These are phyloP conservation scores for Auricularia heimuer DNA, from an alignment of 768 basidiomycete species.

Conservation along the genomic window DNA sequence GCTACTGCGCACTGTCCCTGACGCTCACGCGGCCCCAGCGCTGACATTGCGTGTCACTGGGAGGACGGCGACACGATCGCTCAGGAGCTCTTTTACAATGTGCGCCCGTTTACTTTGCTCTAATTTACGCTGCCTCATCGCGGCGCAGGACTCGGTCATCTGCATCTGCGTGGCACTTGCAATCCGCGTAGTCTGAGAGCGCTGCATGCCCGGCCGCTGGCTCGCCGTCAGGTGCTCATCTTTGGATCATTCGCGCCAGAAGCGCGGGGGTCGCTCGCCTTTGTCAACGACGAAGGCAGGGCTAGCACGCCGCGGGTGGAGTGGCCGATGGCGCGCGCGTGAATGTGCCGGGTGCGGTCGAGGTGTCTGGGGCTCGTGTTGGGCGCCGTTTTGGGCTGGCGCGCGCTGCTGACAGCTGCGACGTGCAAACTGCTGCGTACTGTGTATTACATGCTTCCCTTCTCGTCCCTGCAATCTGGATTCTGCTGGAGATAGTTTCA, in stretches of 20 bases:
- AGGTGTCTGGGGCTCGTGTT: too few species aligned
- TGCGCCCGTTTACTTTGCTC: slow-evolving; percentile 28
- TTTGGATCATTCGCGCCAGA: not conserved
- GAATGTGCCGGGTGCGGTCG: too few species aligned
- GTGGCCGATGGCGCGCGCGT: too few species aligned
- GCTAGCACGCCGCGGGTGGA: not conserved
- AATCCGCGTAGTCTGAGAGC: slow-evolving; percentile 31
- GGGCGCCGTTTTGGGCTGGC: too few species aligned
- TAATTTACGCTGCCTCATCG: slow-evolving; percentile 5
- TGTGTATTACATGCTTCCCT: too few species aligned
- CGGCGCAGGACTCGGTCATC: slow-evolving; percentile 55
- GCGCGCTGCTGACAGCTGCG: too few species aligned
- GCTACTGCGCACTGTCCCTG: slow-evolving; percentile 2
- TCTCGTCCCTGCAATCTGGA: too few species aligned
- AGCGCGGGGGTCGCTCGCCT: not conserved
- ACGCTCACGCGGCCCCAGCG: slow-evolving; percentile 32
- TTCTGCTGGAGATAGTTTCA: not conserved
- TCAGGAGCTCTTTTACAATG: slow-evolving; percentile 72
- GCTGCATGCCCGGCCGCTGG: not conserved
- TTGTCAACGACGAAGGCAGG: not conserved
- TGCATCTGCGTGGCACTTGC: slow-evolving; percentile 58
- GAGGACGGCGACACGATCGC: slow-evolving; percentile 73
- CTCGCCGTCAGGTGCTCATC: not conserved
- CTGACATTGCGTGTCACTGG: slow-evolving; percentile 80
- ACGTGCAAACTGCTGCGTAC: too few species aligned